These are phyloP conservation scores for Penicillium pulvis DNA, from an alignment of 495 filamentous ascomycete species.

Conservation along the genomic window DNA sequence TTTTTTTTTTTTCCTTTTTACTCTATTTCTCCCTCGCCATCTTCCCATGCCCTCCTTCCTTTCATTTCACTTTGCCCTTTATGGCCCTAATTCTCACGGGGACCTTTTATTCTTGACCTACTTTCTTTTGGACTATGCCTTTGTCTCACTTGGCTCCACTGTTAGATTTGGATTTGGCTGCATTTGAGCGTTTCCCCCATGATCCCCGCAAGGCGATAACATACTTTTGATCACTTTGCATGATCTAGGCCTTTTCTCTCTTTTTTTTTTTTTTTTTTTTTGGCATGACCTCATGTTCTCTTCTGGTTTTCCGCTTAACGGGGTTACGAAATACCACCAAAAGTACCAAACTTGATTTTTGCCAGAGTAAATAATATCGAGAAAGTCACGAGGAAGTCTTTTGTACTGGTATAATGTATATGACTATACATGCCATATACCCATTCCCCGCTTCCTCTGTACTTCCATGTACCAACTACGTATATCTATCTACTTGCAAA, in stretches of 20 bases:
- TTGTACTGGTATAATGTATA: neutral
- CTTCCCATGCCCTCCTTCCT: conserved; percentile 9
- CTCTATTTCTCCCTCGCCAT: conserved; percentile 14
- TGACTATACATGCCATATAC: neutral
- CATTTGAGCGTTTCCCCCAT: conserved; percentile 46
- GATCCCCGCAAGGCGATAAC: conserved; percentile 22
- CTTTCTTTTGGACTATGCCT: conserved; percentile 14
- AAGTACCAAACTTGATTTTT: conserved; percentile 11
- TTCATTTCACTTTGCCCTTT: neutral
- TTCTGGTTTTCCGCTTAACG: conserved; percentile 18
- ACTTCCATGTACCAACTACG: neutral
- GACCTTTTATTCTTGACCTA: conserved; percentile 9
- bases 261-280: no score
- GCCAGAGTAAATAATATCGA: neutral
- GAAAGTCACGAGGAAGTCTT: neutral
- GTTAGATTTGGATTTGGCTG: conserved; percentile 37
- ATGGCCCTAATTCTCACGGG: conserved; percentile 8
- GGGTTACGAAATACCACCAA: conserved; percentile 24
- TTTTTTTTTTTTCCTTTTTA: conserved; percentile 7
- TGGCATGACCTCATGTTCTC: conserved; percentile 22
- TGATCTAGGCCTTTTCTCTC: conserved; percentile 18
- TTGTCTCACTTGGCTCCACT: conserved; percentile 13
- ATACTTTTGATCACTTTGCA: conserved; percentile 18
- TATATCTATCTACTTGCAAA: neutral
- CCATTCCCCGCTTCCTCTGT: neutral